Evolutionary conservation across 2,329 filamentous ascomycete genomes (phyloP), one percentile per base, ranked within the genome.

Genomic region (Emmonsia crescens): DNA sequence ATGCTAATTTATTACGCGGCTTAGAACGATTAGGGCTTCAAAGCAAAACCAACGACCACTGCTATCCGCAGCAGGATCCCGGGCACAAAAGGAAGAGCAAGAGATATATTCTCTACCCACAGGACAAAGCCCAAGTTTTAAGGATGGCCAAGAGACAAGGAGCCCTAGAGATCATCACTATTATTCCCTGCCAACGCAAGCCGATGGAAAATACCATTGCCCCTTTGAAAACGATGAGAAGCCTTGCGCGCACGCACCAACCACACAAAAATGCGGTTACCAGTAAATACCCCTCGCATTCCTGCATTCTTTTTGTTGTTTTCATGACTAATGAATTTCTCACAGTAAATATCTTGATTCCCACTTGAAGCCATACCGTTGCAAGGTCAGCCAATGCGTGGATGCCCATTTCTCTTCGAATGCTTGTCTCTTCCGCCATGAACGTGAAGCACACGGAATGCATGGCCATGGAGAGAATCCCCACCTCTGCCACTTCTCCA

Each of bases 191-290:
- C 69, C 74, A n/a, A 74, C 76, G 52, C 72, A 74, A 59, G 72
- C 67, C 64, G 90, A 96, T 76, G 91, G 91, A 71, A 84, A 95
- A 63, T 97, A 94, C 79, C 91, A 96, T 78, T 97, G 93, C 81
- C 93, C 93, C 5, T 94, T 88, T 81, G 86, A 88, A 74, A 69
- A 68, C 60, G 88, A 85, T 68, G 78, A 81, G 62, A 78, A 83
- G 58, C 81, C 86, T 71, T 97, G 93, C 83, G 89, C 84, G 75
- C 93, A 96, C 85, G 89, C 89, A 78, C 85, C 92, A 48, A 94
- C 95, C 72, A 94, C 95, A 80, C 89, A 97, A 69, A 96, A 96
- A 84, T 96, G 93, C 86, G 96, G 96, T 78, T 97, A 96, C 74
- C 92, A 96, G 92, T 96, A 87, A 84, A 90, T 78, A 29, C 27